Base-by-base conservation (phyloP, 2,329 filamentous ascomycete genomes). In the Trichoderma harzianum region DNA sequence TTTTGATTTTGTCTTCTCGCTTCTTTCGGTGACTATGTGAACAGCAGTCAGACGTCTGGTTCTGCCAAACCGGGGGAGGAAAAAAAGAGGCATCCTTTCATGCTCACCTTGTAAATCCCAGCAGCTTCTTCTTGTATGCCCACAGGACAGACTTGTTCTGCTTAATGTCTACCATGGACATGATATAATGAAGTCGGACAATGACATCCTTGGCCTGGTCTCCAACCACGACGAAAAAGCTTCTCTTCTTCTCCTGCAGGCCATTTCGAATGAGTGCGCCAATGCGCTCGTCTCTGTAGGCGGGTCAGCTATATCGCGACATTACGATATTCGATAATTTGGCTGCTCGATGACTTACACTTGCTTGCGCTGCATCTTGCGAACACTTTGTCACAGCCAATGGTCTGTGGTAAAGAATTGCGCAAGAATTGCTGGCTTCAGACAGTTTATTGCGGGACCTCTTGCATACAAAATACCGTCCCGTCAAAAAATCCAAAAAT, bases 111-210 rank as follows among this genome's bases (percentile, higher is more conserved):
- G 94, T 97, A 81, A 98, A 98, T 64, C 94, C 95, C 36, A 99
- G 86, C 12, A 99, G 88, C 82, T 99, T 96, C 82, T 97, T 97
- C 87, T 98, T 98, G 86, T 99, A 99, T 24, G 96, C 95, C 96
- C 96, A 99, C 12, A 99, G 86, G 3, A 99, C 94, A 14, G 93
- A 96, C 82, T 98, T 98, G 85, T 85, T 85, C 82, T 97, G 90
- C 83, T 97, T 97, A 75, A 98, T 89, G 80, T 97, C 93, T 79
- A 93, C 91, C 77, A 90, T 92, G 65, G 95, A 92, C 86, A 98
- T 93, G 79, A 99, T 97, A 79, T 96, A 94, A 84, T 98, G 95
- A 72, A 88, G 87, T 80, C 98, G 91, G 76, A 98, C 95, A 80
- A 99, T 98, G 77, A 95, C 94, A 86, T 99, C 96, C 82, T 99